Percentiles rank a stretch among this genome's conserved stretches.
Conservation (phyloP, 2,329 filamentous ascomycete genomes). For the Penicillium sp. region DNA sequence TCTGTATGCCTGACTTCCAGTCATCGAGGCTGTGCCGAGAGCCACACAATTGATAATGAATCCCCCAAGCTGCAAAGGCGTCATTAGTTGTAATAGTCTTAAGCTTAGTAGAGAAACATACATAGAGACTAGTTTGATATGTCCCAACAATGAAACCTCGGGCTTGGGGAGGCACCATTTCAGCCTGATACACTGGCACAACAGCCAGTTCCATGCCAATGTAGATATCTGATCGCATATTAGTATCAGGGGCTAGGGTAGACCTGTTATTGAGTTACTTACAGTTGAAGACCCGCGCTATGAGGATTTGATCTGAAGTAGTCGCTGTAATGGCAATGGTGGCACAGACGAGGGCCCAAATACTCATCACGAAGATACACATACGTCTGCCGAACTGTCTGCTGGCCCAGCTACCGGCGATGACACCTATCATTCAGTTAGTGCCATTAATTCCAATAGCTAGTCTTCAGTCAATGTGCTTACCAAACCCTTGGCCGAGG, state of each 20-base stretch:
- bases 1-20: not conserved
- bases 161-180: not conserved
- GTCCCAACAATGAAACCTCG: constrained; percentile 4
- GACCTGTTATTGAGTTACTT: no score
- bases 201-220: constrained; percentile 4
- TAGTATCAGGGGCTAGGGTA: not conserved
- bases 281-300: not conserved
- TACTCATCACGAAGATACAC: constrained; percentile 5
- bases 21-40: no score
- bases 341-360: not conserved
- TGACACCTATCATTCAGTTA: not conserved
- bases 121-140: not conserved
- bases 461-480: not conserved
- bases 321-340: not conserved
- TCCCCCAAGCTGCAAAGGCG: not conserved
- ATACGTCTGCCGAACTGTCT: not conserved
- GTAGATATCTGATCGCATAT: not conserved
- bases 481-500: not conserved
- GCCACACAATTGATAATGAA: not conserved
- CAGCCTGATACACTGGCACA: not conserved
- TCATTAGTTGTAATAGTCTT: no score
- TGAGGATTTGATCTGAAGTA: constrained; percentile 1
- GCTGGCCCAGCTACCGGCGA: not conserved
- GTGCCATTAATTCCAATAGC: no score
- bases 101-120: not conserved